Evolutionary conservation across 1,139 yeast genomes (phyloP).

Genomic region (Suhomyces kunorum): DNA sequence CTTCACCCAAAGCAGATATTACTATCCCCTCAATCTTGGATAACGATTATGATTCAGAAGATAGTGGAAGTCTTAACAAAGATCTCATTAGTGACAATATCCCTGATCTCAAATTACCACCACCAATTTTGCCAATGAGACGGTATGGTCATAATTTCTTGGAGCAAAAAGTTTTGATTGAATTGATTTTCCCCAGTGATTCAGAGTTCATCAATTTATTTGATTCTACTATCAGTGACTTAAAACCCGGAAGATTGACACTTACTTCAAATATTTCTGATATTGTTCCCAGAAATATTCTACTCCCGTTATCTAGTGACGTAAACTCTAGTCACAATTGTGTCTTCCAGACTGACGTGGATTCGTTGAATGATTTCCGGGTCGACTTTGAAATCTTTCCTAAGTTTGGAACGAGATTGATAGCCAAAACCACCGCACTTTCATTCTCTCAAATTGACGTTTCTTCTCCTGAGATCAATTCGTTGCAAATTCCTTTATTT

Average conservation of each 20-base stretch:
- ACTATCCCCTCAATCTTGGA: slow-evolving; percentile 19
- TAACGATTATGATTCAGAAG: slow-evolving; percentile 42
- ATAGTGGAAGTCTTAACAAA: slow-evolving; percentile 32
- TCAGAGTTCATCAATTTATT: slow-evolving; percentile 55
- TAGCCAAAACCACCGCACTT: slow-evolving; percentile 85
- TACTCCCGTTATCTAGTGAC: slow-evolving; percentile 75
- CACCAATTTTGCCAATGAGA: slow-evolving; percentile 90
- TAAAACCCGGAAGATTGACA: slow-evolving; percentile 63
- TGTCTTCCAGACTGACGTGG: slow-evolving; percentile 82
- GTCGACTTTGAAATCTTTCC: slow-evolving; percentile 93
- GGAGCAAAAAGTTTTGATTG: slow-evolving; percentile 84
- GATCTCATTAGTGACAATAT: slow-evolving; percentile 62
- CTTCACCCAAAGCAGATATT: slow-evolving; percentile 6
- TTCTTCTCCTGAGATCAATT: slow-evolving; percentile 48
- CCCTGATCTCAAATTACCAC: slow-evolving; percentile 90
- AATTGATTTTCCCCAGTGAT: slow-evolving; percentile 64
- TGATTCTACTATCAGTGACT: slow-evolving; percentile 40
- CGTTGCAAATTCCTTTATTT: slow-evolving; percentile 70
- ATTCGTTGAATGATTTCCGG: slow-evolving; percentile 63
- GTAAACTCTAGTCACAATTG: slow-evolving; percentile 56
- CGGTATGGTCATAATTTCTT: slow-evolving; percentile 94
- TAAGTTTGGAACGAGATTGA: slow-evolving; percentile 86
- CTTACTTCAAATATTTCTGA: slow-evolving; percentile 69
- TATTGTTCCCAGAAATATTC: slow-evolving; percentile 81
- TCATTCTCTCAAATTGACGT: slow-evolving; percentile 51